A percentile compares a stretch with the other conserved stretches of the same genome.
These are phyloP conservation scores for Trichoderma asperellum DNA, from an alignment of 2,329 filamentous ascomycete genomes.

Conservation along the genomic window DNA sequence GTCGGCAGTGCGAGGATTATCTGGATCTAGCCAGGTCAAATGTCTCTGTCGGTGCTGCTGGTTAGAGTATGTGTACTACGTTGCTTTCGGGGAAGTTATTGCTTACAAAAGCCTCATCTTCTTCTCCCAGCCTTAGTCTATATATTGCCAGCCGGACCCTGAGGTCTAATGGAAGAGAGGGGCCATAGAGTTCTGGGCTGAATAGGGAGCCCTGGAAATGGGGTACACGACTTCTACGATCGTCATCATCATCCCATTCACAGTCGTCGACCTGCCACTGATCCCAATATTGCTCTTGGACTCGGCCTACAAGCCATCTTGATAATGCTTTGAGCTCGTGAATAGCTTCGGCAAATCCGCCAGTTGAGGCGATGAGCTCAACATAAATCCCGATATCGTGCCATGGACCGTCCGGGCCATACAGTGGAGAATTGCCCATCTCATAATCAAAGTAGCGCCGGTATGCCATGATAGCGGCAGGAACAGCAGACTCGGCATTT, in stretches of 20 bases:
- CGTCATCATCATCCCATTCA: slow-evolving; percentile 81
- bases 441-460: slow-evolving; percentile 51
- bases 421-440: slow-evolving; percentile 38
- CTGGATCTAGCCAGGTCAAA: slow-evolving; percentile 70
- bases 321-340: slow-evolving; percentile 70
- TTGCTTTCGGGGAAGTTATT: neutral
- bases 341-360: slow-evolving; percentile 68
- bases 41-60: slow-evolving; percentile 55
- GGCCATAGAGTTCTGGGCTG: slow-evolving; percentile 66
- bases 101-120: slow-evolving; percentile 74
- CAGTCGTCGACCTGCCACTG: slow-evolving; percentile 72
- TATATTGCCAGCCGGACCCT: slow-evolving; percentile 83
- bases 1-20: slow-evolving; percentile 51
- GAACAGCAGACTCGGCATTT: slow-evolving; percentile 46
- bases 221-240: slow-evolving; percentile 65
- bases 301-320: slow-evolving; percentile 80
- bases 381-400: slow-evolving; percentile 83
- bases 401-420: slow-evolving; percentile 62
- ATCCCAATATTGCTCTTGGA: slow-evolving; percentile 78
- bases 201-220: slow-evolving; percentile 63
- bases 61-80: neutral
- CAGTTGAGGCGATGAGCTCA: slow-evolving; percentile 72
- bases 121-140: slow-evolving; percentile 70
- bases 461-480: slow-evolving; percentile 54
- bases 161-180: slow-evolving; percentile 77